Percentiles rank a stretch among this genome's conserved stretches.
These are phyloP conservation scores for Colletotrichum musae DNA, from an alignment of 2,329 filamentous ascomycete genomes.

Conservation along the genomic window DNA sequence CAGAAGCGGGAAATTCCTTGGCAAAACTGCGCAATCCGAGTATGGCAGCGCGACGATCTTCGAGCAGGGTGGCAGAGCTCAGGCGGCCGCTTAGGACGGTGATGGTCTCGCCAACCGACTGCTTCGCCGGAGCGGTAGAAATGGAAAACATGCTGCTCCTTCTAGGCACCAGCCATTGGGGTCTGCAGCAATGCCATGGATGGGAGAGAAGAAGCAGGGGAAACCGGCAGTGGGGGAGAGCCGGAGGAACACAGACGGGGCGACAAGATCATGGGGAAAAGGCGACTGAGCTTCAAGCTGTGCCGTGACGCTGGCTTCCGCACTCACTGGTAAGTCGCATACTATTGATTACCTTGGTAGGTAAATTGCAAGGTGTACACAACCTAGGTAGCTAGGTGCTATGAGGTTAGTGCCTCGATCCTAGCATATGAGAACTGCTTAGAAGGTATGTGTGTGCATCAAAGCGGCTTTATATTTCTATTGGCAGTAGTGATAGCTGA, in stretches of 20 bases:
- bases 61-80: slow-evolving; percentile 89
- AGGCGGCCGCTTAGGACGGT: slow-evolving; percentile 89
- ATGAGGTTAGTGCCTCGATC: no score
- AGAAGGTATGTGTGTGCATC: no score
- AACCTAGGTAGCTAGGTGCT: no score
- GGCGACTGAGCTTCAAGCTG: background rate
- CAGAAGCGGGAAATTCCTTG: slow-evolving; percentile 95
- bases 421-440: no score
- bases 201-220: background rate
- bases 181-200: slow-evolving; percentile 17
- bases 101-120: slow-evolving; percentile 96
- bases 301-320: no score
- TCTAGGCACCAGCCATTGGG: slow-evolving; percentile 39
- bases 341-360: no score
- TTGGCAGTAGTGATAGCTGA: no score
- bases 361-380: no score
- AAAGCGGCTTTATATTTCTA: no score
- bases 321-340: no score
- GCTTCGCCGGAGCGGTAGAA: slow-evolving; percentile 86
- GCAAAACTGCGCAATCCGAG: slow-evolving; percentile 94
- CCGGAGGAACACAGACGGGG: background rate
- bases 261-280: background rate
- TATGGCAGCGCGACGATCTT: slow-evolving; percentile 94
- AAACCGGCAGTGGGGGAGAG: background rate
- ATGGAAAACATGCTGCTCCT: slow-evolving; percentile 71